Percentiles rank a stretch among this genome's conserved stretches.
Evolutionary conservation across 148 eudicot species (phyloP).

Genomic region (Silene uniflora): DNA sequence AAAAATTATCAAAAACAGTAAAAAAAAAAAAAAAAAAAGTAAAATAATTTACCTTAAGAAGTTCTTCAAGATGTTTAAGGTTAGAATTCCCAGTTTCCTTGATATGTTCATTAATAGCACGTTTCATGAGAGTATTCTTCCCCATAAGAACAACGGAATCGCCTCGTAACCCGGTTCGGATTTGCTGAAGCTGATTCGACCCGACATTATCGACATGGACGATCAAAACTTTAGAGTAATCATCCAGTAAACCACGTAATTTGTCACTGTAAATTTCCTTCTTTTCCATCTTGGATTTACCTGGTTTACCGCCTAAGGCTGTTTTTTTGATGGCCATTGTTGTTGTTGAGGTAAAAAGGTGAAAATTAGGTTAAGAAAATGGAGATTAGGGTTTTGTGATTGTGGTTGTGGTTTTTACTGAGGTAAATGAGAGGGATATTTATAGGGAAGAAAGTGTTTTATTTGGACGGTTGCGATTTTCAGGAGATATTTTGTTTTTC

Average conservation of each 20-base stretch:
- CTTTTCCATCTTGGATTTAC: slow-evolving; percentile 32
- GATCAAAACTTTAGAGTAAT: slow-evolving; percentile 36
- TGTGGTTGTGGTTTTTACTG: neutral
- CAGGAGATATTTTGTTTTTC: neutral
- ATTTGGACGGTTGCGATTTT: slow-evolving; percentile 25
- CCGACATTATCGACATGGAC: slow-evolving; percentile 56
- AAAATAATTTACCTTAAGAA: slow-evolving; percentile 27
- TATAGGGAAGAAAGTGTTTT: slow-evolving; percentile 1
- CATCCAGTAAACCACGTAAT: slow-evolving; percentile 34
- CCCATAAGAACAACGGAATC: slow-evolving; percentile 58
- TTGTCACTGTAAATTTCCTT: slow-evolving; percentile 37
- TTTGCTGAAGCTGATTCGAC: slow-evolving; percentile 49
- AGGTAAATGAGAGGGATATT: neutral
- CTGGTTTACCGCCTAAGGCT: neutral
- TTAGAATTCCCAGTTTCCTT: slow-evolving; percentile 36
- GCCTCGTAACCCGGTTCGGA: slow-evolving; percentile 46
- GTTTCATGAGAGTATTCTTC: slow-evolving; percentile 60
- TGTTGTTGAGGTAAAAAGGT: neutral
- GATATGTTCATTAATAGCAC: slow-evolving; percentile 36
- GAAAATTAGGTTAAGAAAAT: no score
- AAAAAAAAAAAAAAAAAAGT: neutral
- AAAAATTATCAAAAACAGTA: neutral
- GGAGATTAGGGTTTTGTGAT: neutral
- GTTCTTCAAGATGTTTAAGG: slow-evolving; percentile 24
- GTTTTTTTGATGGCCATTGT: slow-evolving; percentile 33